These are phyloP conservation scores for Pseudogymnoascus sp. DNA, from an alignment of 2,329 filamentous ascomycete genomes.

Conservation along the genomic window DNA sequence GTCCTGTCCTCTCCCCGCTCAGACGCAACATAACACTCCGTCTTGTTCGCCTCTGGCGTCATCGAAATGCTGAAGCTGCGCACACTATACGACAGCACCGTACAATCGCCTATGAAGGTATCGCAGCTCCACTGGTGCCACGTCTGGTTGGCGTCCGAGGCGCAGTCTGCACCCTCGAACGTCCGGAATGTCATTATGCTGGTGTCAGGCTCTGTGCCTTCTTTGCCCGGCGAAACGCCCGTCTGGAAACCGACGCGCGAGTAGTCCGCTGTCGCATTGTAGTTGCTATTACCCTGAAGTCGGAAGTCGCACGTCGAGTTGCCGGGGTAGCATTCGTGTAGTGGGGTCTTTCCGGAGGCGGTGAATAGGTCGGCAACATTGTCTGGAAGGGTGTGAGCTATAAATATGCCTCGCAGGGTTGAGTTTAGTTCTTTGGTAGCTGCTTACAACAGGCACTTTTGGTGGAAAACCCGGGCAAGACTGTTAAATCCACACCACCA, in stretches of 20 bases:
- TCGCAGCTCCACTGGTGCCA: background rate
- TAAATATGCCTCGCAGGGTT: background rate
- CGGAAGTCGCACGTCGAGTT: background rate
- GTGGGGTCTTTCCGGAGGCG: background rate
- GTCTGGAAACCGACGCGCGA: background rate
- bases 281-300: background rate
- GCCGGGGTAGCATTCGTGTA: background rate
- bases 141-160: background rate
- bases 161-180: background rate
- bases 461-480: background rate
- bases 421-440: background rate
- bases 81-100: background rate
- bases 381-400: background rate
- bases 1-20: background rate
- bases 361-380: background rate
- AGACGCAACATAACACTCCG: background rate
- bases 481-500: background rate
- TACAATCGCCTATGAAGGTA: background rate
- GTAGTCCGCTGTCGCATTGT: background rate
- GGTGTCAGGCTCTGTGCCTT: background rate
- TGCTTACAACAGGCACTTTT: background rate
- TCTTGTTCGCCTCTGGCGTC: background rate
- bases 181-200: background rate
- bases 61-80: background rate
- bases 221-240: background rate